Base-by-base conservation (phyloP, 2,329 filamentous ascomycete species). In the Stachybotrys chlorohalonatus region DNA sequence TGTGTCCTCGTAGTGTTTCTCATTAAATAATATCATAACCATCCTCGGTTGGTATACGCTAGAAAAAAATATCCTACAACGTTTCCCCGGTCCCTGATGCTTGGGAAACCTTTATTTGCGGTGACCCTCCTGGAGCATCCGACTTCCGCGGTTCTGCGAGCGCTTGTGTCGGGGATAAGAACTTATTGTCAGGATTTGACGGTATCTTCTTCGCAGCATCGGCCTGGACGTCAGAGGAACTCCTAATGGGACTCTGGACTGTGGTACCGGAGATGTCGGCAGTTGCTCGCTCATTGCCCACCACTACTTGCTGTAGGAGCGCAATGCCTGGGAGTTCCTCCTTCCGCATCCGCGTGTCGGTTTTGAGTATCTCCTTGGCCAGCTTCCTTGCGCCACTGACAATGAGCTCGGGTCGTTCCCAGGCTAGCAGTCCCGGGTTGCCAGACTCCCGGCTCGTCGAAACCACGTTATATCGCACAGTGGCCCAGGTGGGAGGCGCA, bases 401-500 rank as follows among this genome's bases (percentile, higher is more conserved):
- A 54, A 81, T 74, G 45, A 77, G 60, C 36, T 76, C 73, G 1
- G 77, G 77, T 15, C 72, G 65, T 55, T 80, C 76, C 73, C 75
- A 79, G 11, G 74, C 71, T 39, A 81, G 59, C 39, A 81, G 65
- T 0, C 77, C 76, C 0, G 75, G 66, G 5, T 64, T 66, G 2
- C 75, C 76, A 6, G 61, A 11, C 0, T 68, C 67, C 32, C 76
- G 70, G 51, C 70, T 69, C 16, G 70, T 65, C 54, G 73, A 66
- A 1, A 79, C 59, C 2, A 80, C 71, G 11, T 73, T 64, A 56
- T 75, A 80, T 7, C 65, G 67, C 13, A 67, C 56, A 8, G 68
- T 73, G 0, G 70, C 78, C 78, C 78, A 81, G n/a, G 66, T 68
- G 1, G 78, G 76, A 50, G 76, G 80, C 1, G 68, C 66, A 55